phyloP scores from a whole-genome alignment of 2,329 filamentous ascomycete genomes.

The Fusarium sacchari region DNA sequence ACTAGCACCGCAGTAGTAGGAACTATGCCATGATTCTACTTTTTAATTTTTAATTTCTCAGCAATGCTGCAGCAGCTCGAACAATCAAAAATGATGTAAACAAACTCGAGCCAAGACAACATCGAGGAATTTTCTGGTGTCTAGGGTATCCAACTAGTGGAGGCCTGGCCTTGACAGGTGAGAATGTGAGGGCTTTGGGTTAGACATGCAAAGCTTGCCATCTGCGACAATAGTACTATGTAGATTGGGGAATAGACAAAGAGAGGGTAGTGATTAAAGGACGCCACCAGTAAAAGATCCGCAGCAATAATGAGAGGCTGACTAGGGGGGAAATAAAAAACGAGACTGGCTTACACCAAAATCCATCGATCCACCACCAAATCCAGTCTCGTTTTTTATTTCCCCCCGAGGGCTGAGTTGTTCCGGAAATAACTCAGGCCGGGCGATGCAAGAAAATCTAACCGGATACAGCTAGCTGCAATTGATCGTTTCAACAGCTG shows the following conservation, averaged over 20 bases:
- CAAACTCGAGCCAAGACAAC: rapidly evolving
- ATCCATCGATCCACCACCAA: too few relatives aligned
- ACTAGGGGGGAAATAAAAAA: too few relatives aligned
- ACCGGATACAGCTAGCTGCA: neutral
- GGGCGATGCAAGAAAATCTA: neutral
- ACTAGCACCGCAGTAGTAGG: rapidly evolving
- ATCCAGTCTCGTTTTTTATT: too few relatives aligned
- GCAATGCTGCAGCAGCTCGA: rapidly evolving
- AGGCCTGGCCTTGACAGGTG: rapidly evolving
- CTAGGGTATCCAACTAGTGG: neutral
- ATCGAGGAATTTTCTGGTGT: too few relatives aligned
- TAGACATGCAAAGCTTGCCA: neutral
- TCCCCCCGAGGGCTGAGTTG: too few relatives aligned
- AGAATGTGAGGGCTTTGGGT: rapidly evolving
- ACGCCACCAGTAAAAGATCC: neutral
- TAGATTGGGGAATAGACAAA: neutral
- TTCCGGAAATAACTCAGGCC: neutral
- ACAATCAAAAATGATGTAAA: rapidly evolving
- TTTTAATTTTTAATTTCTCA: neutral
- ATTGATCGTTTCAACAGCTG: neutral
- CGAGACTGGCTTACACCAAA: too few relatives aligned
- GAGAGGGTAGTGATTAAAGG: rapidly evolving
- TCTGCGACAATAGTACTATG: too few relatives aligned
- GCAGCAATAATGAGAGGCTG: neutral
- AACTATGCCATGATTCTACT: neutral